Conservation (phyloP, 2,329 filamentous ascomycete genomes). For the Albophoma yamanashiensis region DNA sequence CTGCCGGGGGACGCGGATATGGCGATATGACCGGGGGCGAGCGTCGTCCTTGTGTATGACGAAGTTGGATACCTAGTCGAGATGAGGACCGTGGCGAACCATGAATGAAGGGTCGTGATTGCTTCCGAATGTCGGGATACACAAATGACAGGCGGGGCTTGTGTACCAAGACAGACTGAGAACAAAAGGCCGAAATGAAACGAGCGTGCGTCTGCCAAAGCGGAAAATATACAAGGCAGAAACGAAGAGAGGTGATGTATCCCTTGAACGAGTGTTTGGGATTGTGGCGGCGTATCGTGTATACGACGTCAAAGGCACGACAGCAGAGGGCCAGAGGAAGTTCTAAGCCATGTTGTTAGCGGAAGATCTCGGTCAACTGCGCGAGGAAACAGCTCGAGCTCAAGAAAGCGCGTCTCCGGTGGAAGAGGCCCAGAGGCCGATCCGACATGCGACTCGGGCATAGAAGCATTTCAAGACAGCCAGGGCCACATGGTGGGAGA, state of each 20-base stretch:
- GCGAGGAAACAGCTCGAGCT: background rate
- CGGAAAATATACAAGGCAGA: background rate
- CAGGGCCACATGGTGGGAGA: conserved; percentile 6
- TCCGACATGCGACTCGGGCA: background rate
- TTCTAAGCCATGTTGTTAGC: background rate
- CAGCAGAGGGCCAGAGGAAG: background rate
- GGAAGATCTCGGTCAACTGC: background rate
- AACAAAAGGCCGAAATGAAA: background rate
- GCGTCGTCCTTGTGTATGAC: conserved; percentile 11
- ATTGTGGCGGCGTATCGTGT: background rate
- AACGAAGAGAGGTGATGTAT: background rate
- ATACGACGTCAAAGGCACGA: background rate
- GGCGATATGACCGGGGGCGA: background rate
- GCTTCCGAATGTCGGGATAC: conserved; percentile 9
- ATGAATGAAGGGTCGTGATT: conserved; percentile 9
- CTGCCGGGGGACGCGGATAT: background rate
- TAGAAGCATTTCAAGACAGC: background rate
- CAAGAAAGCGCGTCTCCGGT: background rate
- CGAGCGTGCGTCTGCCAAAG: background rate
- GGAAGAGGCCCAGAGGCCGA: background rate
- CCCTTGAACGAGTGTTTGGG: background rate
- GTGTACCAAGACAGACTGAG: background rate
- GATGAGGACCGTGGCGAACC: conserved; percentile 10
- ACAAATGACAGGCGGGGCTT: conserved; percentile 5
- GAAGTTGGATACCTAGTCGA: conserved; percentile 11